Evolutionary conservation across 2,329 filamentous ascomycete genomes (phyloP).

Genomic region (Truncatella angustata): DNA sequence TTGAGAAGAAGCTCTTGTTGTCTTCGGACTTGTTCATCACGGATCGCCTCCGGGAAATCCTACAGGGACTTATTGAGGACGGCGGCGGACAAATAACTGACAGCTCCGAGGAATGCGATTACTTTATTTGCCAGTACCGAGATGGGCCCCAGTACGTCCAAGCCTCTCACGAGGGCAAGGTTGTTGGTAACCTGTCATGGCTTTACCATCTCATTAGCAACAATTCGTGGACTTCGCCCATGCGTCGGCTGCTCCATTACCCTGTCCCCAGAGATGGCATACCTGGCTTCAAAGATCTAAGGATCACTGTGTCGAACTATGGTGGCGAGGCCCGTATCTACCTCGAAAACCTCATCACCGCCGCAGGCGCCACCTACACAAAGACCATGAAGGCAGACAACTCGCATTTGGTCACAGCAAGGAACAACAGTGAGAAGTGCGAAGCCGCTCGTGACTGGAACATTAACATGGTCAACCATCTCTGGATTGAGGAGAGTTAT

Average conservation of each 20-base stretch:
- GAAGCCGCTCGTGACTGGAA: conserved; percentile 91
- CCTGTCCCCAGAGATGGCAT: conserved; percentile 76
- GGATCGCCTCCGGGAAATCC: conserved; percentile 61
- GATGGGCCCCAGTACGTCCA: conserved; percentile 75
- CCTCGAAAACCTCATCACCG: conserved; percentile 84
- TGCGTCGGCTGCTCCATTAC: conserved; percentile 83
- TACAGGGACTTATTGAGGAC: conserved; percentile 67
- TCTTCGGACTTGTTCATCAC: conserved; percentile 72
- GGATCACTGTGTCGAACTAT: conserved; percentile 93
- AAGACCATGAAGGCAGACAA: conserved; percentile 95
- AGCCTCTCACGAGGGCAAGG: conserved; percentile 74
- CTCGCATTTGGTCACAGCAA: conserved; percentile 90
- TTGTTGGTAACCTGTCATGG: conserved; percentile 92
- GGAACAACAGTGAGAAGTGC: conserved; percentile 88
- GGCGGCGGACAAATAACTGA: conserved; percentile 70
- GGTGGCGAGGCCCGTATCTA: conserved; percentile 91
- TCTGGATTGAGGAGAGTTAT: conserved; percentile 98
- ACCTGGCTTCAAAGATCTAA: conserved; percentile 71
- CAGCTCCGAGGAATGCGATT: conserved; percentile 69
- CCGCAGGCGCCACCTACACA: conserved; percentile 83
- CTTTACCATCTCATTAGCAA: conserved; percentile 87
- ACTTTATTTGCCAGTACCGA: conserved; percentile 84
- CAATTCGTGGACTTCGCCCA: conserved; percentile 84
- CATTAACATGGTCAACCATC: conserved; percentile 84
- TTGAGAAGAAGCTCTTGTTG: conserved; percentile 74